Evolutionary conservation across 495 filamentous ascomycete genomes (phyloP), one percentile per base, ranked within the genome.

Genomic region (Chaetomium tenue): DNA sequence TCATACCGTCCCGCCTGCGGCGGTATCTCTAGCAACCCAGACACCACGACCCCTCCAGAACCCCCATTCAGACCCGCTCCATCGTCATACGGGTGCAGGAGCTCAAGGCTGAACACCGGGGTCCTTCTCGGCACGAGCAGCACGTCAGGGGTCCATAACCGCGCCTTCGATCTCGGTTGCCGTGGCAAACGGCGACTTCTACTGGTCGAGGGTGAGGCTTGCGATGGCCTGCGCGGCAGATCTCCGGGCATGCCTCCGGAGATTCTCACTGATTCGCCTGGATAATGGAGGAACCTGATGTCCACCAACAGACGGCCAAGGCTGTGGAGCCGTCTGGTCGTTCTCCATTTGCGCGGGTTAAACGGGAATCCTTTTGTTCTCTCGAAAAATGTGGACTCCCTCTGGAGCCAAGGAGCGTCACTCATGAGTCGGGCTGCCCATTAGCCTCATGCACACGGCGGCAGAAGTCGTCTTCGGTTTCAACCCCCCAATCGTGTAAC

Each of bases 341-440:
- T 44, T 40, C 61, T 65, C 63, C 68, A 74, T 72, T 74, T 72
- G 70, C 61, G 72, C 72, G 70, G 72, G 60, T 74, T 60, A 65
- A 74, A 71, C 63, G 66, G 66, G 47, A 64, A 60, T 66, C 67
- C 55, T 48, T 37, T 52, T 60, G 48, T 26, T 20, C 58, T 39
- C 65, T 63, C 64, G 65, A 66, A 62, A 66, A 64, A 51, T 61
- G 72, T 69, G 65, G 70, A 63, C 52, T 74, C 60, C 9, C 3
- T 46, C 52, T 66, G 64, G 58, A 20, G 18, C 8, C 53, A 58
- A 40, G 68, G 42, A 60, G 61, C 65, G 61, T 62, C 50, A 25
- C 57, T 62, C 63, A 60, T 40, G 58, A 69, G 44, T 55, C 60
- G 61, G 44, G 18, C 65, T 58, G 68, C 63, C 60, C 64, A 47